Percentiles rank a stretch among this genome's conserved stretches.
Evolutionary conservation across 2,329 filamentous ascomycete species (phyloP).

Genomic region (Colletotrichum sp.): DNA sequence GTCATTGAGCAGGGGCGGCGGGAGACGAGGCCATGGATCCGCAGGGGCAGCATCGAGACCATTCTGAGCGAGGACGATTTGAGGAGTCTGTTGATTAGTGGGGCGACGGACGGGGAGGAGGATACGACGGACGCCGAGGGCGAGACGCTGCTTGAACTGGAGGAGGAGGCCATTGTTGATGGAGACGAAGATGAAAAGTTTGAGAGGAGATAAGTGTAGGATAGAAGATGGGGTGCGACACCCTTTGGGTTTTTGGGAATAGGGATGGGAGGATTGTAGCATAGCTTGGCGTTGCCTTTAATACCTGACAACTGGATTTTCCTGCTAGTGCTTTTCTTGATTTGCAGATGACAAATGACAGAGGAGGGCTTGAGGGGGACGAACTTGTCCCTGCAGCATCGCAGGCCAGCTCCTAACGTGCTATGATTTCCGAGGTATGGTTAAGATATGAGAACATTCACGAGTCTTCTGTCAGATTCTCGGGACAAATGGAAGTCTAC

Average conservation of each 20-base stretch:
- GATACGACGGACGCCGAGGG: constrained; percentile 28
- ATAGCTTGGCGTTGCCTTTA: neutral
- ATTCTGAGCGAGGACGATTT: constrained; percentile 68
- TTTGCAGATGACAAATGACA: too few relatives aligned
- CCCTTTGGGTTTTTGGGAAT: neutral
- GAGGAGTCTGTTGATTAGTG: constrained; percentile 46
- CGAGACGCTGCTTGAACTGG: constrained; percentile 29
- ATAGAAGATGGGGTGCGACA: neutral
- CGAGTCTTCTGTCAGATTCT: neutral
- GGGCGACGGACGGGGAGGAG: constrained; percentile 22
- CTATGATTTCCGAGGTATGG: neutral
- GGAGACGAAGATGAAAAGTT: constrained; percentile 1
- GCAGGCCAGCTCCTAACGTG: neutral
- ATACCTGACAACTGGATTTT: neutral
- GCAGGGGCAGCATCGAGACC: constrained; percentile 61
- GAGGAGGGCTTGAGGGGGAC: too few relatives aligned
- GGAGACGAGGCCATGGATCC: constrained; percentile 53
- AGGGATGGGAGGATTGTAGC: neutral
- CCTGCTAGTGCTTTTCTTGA: neutral
- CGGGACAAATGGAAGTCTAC: too few relatives aligned
- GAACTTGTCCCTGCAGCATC: neutral
- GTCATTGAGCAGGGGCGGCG: constrained; percentile 63
- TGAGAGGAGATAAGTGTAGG: neutral
- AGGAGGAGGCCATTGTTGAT: constrained; percentile 25
- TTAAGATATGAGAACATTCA: neutral